Base-by-base conservation (phyloP, 179 eudicot genomes). In the Beta corolliflora region DNA sequence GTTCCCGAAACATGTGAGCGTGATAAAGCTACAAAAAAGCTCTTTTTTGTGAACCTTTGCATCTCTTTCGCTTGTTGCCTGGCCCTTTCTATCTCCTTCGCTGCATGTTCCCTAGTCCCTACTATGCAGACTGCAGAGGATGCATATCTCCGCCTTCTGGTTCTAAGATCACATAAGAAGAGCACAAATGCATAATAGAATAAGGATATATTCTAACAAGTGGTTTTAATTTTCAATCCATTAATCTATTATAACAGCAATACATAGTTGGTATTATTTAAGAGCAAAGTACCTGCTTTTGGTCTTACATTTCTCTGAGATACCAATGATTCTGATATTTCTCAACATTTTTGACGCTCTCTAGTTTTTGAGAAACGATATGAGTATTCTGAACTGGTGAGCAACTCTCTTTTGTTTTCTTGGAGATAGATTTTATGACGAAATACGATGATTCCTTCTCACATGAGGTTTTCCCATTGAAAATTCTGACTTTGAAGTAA, bases 401-500 rank as follows among this genome's bases (percentile, higher is more conserved):
- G 16, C 9, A 36, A 15, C 71, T 36, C 7, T 67, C n/a, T 36
- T 36, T 36, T 15, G n/a, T 29, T 67, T 14, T 19, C 9, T 67
- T 8, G 15, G 81, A 44, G 15, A 11, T 36, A 54, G 60, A 48
- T 18, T 50, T 18, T 41, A 48, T 58, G 25, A 79, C 68, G 25
- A 79, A 79, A 70, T 79, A 68, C 21, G 81, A 79, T 23, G 81
- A 79, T 70, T 79, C 81, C 56, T 13, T 79, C 81, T 79, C 76
- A 70, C 75, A 69, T 3, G 76, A 79, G 7, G 76, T 69, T 41
- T 56, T 54, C 21, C 69, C 76, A 70, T 15, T 23, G 36, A 70
- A 19, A 13, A 79, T 25, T 41, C 3, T 55, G 31, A 79, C 81
- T 68, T 79, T 79, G 21, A 79, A 70, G 58, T 70, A 70, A 65